These are phyloP conservation scores for Kwoniella sp. DNA, from an alignment of 768 basidiomycete species.

Conservation along the genomic window DNA sequence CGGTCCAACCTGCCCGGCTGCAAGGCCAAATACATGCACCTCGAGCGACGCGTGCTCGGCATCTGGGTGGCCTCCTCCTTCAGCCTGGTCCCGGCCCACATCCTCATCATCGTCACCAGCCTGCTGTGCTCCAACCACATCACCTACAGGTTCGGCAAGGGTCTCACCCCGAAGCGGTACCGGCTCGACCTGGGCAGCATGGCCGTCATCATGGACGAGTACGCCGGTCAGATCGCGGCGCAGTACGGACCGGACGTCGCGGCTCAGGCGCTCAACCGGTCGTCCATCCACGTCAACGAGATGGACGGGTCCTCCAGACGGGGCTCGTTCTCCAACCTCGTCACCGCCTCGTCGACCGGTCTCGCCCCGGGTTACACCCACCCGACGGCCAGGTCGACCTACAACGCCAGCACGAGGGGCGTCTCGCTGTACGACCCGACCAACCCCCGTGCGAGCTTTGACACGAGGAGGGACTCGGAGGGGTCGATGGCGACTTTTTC, in stretches of 20 bases:
- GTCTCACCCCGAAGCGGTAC: constrained; percentile 81
- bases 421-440: constrained; percentile 13
- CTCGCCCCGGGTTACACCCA: constrained; percentile 7
- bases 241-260: constrained; percentile 67
- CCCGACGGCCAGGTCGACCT: constrained; percentile 2
- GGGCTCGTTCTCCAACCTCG: constrained; percentile 8
- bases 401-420: constrained; percentile 9
- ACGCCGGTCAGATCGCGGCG: constrained; percentile 70
- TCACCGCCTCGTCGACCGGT: not conserved
- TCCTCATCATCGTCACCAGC: constrained; percentile 61
- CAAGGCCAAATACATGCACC: constrained; percentile 61
- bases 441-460: constrained; percentile 11
- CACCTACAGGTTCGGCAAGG: constrained; percentile 81
- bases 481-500: not conserved
- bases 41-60: constrained; percentile 58
- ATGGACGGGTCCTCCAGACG: not conserved
- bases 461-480: not conserved
- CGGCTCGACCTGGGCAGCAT: constrained; percentile 67
- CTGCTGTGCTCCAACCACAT: constrained; percentile 76
- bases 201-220: constrained; percentile 80
- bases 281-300: constrained; percentile 51
- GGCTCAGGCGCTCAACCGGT: constrained; percentile 59
- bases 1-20: constrained; percentile 69
- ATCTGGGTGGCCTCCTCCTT: constrained; percentile 67
- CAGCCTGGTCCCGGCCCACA: constrained; percentile 64